These are phyloP conservation scores for Xerocomus minutiporus DNA, from an alignment of 1,284 basidiomycete species.

Conservation along the genomic window DNA sequence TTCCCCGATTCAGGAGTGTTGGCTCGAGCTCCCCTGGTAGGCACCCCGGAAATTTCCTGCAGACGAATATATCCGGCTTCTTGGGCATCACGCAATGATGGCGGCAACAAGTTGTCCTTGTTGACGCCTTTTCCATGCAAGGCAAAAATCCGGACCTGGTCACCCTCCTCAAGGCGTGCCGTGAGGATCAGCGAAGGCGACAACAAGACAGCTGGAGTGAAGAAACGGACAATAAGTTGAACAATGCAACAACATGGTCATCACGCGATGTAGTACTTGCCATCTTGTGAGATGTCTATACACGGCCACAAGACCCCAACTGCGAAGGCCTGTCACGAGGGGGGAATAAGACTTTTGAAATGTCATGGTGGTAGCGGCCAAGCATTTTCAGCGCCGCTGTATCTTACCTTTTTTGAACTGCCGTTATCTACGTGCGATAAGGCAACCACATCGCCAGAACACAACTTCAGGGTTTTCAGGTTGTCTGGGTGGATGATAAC, in stretches of 20 bases:
- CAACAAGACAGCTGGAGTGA: conserved; percentile 45
- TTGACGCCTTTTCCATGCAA: conserved; percentile 38
- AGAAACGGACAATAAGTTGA: conserved; percentile 18
- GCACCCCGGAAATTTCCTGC: conserved; percentile 39
- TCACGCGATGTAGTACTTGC: conserved; percentile 38
- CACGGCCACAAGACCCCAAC: conserved; percentile 72
- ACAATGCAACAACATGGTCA: conserved; percentile 13
- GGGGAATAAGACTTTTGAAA: conserved; percentile 16
- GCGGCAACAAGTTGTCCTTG: conserved; percentile 42
- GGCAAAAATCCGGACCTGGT: conserved; percentile 45
- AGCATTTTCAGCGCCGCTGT: conserved; percentile 1
- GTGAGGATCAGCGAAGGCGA: conserved; percentile 58
- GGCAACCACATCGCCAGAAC: conserved; percentile 63
- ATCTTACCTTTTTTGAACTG: conserved; percentile 35
- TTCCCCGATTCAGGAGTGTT: conserved; percentile 33
- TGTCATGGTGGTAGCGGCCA: background rate
- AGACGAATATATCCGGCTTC: conserved; percentile 51
- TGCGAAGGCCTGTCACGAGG: conserved; percentile 46
- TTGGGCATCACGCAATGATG: conserved; percentile 44
- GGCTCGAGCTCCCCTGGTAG: conserved; percentile 10
- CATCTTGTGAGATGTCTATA: conserved; percentile 49
- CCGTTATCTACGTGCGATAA: conserved; percentile 41
- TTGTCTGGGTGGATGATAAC: conserved; percentile 63
- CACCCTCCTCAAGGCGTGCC: conserved; percentile 46
- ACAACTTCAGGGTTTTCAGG: conserved; percentile 58